Evolutionary conservation across 768 basidiomycete genomes (phyloP), one percentile per base, ranked within the genome.

Genomic region (Hygrophoropsis aurantiaca): DNA sequence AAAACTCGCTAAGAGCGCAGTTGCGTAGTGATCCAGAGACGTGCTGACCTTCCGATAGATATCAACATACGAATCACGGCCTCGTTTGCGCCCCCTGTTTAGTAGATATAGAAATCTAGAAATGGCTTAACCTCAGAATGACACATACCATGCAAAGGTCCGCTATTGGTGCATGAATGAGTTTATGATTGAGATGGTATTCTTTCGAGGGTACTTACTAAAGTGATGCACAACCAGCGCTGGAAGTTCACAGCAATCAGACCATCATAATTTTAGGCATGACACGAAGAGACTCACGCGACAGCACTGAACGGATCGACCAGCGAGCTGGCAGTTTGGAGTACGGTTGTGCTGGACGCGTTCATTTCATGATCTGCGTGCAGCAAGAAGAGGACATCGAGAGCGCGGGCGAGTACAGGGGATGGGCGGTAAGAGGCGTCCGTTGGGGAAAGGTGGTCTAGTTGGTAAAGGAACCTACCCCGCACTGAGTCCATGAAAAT

Each of bases 61-160:
- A 91, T 77, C 34, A 95, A 73, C 94, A 95, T 95, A 11, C 94
- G 84, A 59, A 95, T 92, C 51, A 95, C 93, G 5, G 93, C 91
- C 65, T 95, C 92, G 56, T 93, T 93, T 3, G 92, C 93, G 42
- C 92, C 91, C 54, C 90, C 89, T 30, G 18, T 42, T 49, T 11
- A 49, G 15, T 8, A n/a, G 30, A 11, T 21, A 0, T 11, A 15
- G 16, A 24, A 23, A 38, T 15, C 13, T 35, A 11, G 18, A 44
- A 21, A 9, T 19, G 19, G 23, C n/a, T 21, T 10, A n/a, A 21
- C 34, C 19, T n/a, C n/a, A n/a, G n/a, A n/a, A n/a, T n/a, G n/a
- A n/a, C 19, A 56, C 70, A 13, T 42, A 79, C 84, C 86, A 60
- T 88, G 86, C 27, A 88, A 65, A 15, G 86, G 86, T 15, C 86